Evolutionary conservation across 2,329 filamentous ascomycete species (phyloP), one percentile per base, ranked within the genome.

Genomic region (Clarireedia paspali): DNA sequence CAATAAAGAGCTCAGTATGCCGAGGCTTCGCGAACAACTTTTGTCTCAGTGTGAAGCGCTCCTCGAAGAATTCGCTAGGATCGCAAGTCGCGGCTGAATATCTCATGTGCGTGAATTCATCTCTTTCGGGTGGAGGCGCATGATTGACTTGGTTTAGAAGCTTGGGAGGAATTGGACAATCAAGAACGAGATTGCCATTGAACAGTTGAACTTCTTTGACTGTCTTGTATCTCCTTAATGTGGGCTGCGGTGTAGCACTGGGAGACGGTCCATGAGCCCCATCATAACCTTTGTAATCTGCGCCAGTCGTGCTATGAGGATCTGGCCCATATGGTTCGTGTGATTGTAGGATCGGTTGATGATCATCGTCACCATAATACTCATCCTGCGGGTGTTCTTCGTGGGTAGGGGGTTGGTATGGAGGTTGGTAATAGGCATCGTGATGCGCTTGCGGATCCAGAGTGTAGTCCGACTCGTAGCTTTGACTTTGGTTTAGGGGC

Each of bases 31-130:
- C 81, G 46, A 90, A 91, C 59, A 96, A 90, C 67, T 89, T 89
- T 72, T 97, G 94, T 53, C 94, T 87, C 66, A 99, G 75, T 69
- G 95, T 94, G 76, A 96, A 99, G 1, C 91, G 92, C 60, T 86
- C 83, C 9, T 85, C 80, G 2, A 91, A 88, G 66, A 95, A 97
- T 69, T 97, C 91, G 70, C 96, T 91, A 0, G 91, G 95, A 68
- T 96, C 91, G 71, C 91, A 97, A 2, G 94, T 99, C n/a, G 96
- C 94, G 9, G 94, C 94, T 0, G 92, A 96, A 71, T 99, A 99
- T 53, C 94, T 85, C 92, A 97, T 97, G 69, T 97, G 91, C 0
- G 94, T 99, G 71, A 99, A 99, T 69, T 99, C 94, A 60, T 92
- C 80, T 70, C 96, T 91, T 68, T 96, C 91, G 57, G 92, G 83